Conservation (phyloP, 345 rosid genomes). For the Salix viminalis region DNA sequence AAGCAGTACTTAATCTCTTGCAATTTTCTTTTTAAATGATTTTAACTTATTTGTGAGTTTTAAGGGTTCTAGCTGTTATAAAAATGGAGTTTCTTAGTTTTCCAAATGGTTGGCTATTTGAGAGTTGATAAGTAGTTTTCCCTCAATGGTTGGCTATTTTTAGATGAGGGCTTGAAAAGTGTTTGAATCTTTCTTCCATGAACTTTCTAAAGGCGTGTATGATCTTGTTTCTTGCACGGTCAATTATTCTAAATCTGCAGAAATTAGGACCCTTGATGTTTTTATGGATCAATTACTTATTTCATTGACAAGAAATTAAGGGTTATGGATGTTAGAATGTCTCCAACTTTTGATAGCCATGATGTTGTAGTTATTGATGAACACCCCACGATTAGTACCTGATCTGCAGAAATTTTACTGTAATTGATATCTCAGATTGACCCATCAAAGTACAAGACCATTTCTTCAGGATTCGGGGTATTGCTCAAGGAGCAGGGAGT, state of each 20-base stretch:
- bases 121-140: background rate
- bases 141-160: too few relatives aligned
- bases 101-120: background rate
- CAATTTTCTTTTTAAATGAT: background rate
- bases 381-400: background rate
- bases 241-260: background rate
- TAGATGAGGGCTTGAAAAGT: background rate
- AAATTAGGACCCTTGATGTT: too few relatives aligned
- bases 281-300: too few relatives aligned
- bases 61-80: background rate
- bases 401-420: background rate
- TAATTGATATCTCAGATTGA: slow-evolving; percentile 53
- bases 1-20: background rate
- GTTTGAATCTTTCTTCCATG: background rate
- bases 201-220: background rate
- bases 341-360: background rate
- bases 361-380: background rate
- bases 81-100: too few relatives aligned
- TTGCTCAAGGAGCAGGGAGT: slow-evolving; percentile 81
- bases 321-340: background rate
- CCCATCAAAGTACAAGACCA: slow-evolving; percentile 78
- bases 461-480: slow-evolving; percentile 67
- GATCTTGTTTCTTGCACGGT: background rate
- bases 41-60: background rate
- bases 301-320: background rate